Base-by-base conservation (phyloP, 257 asterid genomes). In the Catharanthus roseus region DNA sequence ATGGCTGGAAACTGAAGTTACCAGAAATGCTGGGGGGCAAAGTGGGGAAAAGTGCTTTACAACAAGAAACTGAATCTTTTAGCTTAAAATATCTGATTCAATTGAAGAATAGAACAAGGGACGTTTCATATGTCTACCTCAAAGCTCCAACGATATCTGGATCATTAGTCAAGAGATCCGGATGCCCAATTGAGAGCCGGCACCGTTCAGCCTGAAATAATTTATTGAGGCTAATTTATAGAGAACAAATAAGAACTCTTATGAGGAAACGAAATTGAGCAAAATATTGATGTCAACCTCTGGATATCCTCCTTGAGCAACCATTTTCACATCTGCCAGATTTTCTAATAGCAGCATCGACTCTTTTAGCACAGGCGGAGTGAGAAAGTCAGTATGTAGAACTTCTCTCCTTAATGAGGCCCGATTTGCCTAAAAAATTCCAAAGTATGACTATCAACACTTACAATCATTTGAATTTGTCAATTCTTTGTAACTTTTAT, bases 271-370 rank as follows among this genome's bases (percentile, higher is more conserved):
- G n/a, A 67, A 16, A 0, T 34, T 54, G 26, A 75, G 33, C 19
- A 65, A 3, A 55, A 36, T 3, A 28, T 4, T 67, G 34, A 42
- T 53, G 31, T 38, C 81, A 76, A 91, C 99, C 97, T 95, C 92
- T 13, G 97, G 99, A 74, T 91, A 91, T 82, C 99, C 99, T 79
- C 99, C 97, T 78, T 79, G 92, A 50, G 88, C 86, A 71, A 91
- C 84, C 68, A 75, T 36, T 77, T 88, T 91, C 72, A 95, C 69
- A 54, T 88, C 91, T n/a, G 83, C 79, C 33, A 95, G 75, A 77
- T 85, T 87, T 55, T 78, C 84, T 39, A 91, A 79, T 33, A 84
- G 88, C 38, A 63, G 71, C 92, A 82, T 82, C 3, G 96, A 85
- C 64, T 88, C 93, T 74, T 85, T 88, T n/a, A 91, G 55, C 29